Percentiles rank a stretch among this genome's conserved stretches.
Evolutionary conservation across 805 yeast species (phyloP).

Genomic region (Groenewaldozyma salmanticensis): DNA sequence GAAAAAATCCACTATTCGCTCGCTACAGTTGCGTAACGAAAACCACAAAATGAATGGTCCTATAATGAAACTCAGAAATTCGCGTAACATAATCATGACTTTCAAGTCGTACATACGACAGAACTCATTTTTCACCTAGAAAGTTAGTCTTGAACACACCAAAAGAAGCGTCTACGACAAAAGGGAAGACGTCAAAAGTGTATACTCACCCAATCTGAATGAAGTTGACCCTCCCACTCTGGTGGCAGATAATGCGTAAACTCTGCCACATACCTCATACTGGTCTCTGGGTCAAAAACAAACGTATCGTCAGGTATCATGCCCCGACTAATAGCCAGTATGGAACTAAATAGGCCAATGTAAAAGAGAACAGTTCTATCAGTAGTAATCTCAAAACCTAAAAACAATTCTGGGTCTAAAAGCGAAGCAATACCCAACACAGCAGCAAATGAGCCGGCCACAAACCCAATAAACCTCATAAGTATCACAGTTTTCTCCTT

Average conservation of each 20-base stretch:
- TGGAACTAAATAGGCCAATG: slow-evolving; percentile 77
- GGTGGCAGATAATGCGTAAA: slow-evolving; percentile 86
- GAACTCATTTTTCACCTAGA: slow-evolving; percentile 73
- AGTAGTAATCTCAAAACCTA: slow-evolving; percentile 78
- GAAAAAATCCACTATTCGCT: slow-evolving; percentile 78
- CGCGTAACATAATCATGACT: slow-evolving; percentile 60
- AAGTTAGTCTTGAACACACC: not conserved
- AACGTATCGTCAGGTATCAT: slow-evolving; percentile 53
- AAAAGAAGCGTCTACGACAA: too few species aligned
- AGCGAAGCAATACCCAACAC: slow-evolving; percentile 68
- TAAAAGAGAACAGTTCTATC: slow-evolving; percentile 80
- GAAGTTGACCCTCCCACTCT: slow-evolving; percentile 78
- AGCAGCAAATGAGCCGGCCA: slow-evolving; percentile 84
- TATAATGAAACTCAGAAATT: slow-evolving; percentile 67
- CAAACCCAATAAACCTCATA: slow-evolving; percentile 54
- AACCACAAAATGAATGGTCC: slow-evolving; percentile 90
- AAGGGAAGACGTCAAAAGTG: not conserved
- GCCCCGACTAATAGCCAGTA: slow-evolving; percentile 75
- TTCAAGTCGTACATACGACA: slow-evolving; percentile 68
- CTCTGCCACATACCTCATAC: slow-evolving; percentile 68
- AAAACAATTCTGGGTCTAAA: slow-evolving; percentile 81
- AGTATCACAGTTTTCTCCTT: slow-evolving; percentile 54
- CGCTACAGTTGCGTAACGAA: slow-evolving; percentile 63
- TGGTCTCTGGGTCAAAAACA: slow-evolving; percentile 89
- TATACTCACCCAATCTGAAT: slow-evolving; percentile 41